phyloP scores from a whole-genome alignment of 2,329 filamentous ascomycete species.

The Neophaeococcomyces aloes region DNA sequence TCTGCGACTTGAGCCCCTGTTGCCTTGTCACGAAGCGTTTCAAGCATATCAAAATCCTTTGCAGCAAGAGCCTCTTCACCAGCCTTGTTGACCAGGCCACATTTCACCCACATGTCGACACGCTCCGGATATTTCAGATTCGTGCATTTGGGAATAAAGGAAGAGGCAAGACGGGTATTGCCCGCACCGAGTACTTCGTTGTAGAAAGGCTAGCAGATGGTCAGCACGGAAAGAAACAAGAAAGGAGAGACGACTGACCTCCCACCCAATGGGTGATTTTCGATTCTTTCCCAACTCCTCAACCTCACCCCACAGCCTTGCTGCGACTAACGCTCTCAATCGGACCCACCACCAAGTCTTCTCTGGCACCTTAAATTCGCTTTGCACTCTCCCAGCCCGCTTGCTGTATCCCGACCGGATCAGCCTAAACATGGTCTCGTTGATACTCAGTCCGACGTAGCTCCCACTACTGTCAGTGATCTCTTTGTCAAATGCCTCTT shows the following conservation, averaged over 20 bases:
- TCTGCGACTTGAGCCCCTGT: constrained; percentile 60
- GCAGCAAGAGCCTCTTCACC: constrained; percentile 80
- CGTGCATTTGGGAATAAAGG: constrained; percentile 82
- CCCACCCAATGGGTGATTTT: constrained; percentile 93
- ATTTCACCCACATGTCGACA: constrained; percentile 93
- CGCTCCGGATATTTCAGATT: constrained; percentile 56
- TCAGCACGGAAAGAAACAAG: constrained; percentile 7
- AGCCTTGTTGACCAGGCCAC: constrained; percentile 76
- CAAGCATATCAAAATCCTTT: constrained; percentile 67
- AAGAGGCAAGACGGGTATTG: constrained; percentile 71
- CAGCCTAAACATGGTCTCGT: constrained; percentile 85
- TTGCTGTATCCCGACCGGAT: constrained; percentile 72
- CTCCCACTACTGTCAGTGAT: constrained; percentile 50
- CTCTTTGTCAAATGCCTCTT: constrained; percentile 79
- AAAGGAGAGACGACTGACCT: constrained; percentile 47
- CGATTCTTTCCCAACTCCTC: constrained; percentile 66
- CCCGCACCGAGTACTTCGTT: constrained; percentile 80
- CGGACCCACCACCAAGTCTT: constrained; percentile 82
- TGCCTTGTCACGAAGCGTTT: constrained; percentile 62
- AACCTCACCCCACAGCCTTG: constrained; percentile 83
- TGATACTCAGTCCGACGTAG: constrained; percentile 75
- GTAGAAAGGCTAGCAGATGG: constrained; percentile 63
- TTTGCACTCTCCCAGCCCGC: constrained; percentile 75
- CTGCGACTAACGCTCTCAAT: constrained; percentile 76
- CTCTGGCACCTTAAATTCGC: constrained; percentile 86